These are phyloP conservation scores for Setaria viridis DNA, from an alignment of 202 grass and related monocot genomes.

Conservation along the genomic window DNA sequence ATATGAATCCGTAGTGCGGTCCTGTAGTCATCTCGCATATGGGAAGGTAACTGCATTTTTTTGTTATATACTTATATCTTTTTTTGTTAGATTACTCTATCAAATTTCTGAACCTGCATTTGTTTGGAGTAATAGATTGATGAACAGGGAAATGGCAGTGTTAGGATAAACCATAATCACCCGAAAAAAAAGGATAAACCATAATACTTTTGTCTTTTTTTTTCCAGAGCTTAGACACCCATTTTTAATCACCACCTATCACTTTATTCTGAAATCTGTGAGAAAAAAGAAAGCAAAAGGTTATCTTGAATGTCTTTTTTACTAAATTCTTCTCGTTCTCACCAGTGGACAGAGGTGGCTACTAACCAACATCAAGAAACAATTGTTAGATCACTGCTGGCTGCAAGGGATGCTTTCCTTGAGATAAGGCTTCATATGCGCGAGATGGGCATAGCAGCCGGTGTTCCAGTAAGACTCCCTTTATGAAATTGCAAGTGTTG, in stretches of 20 bases:
- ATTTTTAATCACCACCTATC: neutral
- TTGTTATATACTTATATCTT: neutral
- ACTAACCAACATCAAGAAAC: conserved; percentile 64
- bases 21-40: conserved; percentile 62
- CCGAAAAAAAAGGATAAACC: conserved; percentile 10
- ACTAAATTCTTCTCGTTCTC: conserved; percentile 45
- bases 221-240: neutral
- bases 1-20: conserved; percentile 60
- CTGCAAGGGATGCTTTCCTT: conserved; percentile 70
- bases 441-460: conserved; percentile 80
- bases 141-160: neutral
- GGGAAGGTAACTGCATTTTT: conserved; percentile 58
- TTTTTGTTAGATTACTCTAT: neutral
- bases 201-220: neutral
- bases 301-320: conserved; percentile 15
- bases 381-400: conserved; percentile 73
- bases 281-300: conserved; percentile 20
- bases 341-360: conserved; percentile 73
- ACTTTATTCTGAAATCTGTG: conserved; percentile 17
- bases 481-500: conserved; percentile 31
- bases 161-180: conserved; percentile 23
- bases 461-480: conserved; percentile 81
- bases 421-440: conserved; percentile 77
- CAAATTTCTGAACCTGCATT: neutral
- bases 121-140: conserved; percentile 33